A percentile compares a stretch with the other conserved stretches of the same genome.
Evolutionary conservation across 768 basidiomycete species (phyloP).

Genomic region (Plicaturopsis crispa): DNA sequence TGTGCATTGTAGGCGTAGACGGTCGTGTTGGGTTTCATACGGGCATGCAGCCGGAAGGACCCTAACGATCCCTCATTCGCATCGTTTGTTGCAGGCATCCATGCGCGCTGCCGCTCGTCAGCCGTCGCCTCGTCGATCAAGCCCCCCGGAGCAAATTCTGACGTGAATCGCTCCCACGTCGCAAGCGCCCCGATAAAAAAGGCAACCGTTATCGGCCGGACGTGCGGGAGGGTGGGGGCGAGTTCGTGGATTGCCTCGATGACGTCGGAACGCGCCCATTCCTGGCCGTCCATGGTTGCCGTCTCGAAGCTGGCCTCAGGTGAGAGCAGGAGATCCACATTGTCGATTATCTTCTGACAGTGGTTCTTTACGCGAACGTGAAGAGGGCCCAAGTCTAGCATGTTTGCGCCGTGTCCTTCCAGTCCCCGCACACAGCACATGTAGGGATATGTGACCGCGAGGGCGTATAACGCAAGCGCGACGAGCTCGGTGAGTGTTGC

Average conservation of each 20-base stretch:
- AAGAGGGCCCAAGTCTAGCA: slow-evolving; percentile 9
- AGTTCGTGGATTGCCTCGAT: slow-evolving; percentile 2
- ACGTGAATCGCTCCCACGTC: slow-evolving; percentile 16
- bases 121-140: slow-evolving; percentile 13
- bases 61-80: slow-evolving; percentile 17
- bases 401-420: slow-evolving; percentile 4
- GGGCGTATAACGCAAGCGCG: slow-evolving; percentile 9
- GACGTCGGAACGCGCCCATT: not conserved
- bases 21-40: slow-evolving; percentile 9
- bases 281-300: slow-evolving; percentile 1
- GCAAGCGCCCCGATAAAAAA: slow-evolving; percentile 15
- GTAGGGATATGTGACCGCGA: slow-evolving; percentile 12
- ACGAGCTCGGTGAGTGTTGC: slow-evolving; percentile 13
- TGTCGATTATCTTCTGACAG: slow-evolving; percentile 2
- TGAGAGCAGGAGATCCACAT: slow-evolving; percentile 1
- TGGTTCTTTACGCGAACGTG: slow-evolving; percentile 9
- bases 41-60: slow-evolving; percentile 13
- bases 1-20: slow-evolving; percentile 16
- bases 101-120: slow-evolving; percentile 5
- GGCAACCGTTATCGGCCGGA: slow-evolving; percentile 1
- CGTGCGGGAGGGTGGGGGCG: slow-evolving; percentile 2
- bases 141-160: slow-evolving; percentile 22
- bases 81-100: slow-evolving; percentile 16
- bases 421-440: slow-evolving; percentile 7
- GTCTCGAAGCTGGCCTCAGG: not conserved